Percentiles rank a stretch among this genome's conserved stretches.
Conservation (phyloP, 2,329 filamentous ascomycete genomes). For the Fusarium verrucosum region DNA sequence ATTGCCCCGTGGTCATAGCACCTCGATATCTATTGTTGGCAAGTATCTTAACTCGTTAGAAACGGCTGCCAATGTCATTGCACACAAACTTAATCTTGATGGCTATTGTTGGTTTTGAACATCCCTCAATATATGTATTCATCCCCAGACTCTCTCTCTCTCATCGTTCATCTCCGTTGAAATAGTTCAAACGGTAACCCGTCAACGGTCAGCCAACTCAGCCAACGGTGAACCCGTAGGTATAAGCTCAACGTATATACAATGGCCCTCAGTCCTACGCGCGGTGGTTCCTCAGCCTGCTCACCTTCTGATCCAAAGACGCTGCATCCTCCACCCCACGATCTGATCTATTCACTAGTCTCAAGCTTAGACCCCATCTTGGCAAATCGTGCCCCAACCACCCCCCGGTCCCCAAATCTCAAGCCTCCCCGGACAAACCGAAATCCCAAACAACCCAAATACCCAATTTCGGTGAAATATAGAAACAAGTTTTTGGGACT, state of each 20-base stretch:
- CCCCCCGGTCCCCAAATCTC: neutral
- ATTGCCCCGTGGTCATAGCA: neutral
- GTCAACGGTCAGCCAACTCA: conserved; percentile 2
- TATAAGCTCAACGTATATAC: neutral
- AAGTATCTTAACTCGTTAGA: neutral
- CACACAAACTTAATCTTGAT: neutral
- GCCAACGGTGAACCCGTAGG: conserved; percentile 1
- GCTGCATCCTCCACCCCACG: neutral
- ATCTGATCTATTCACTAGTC: neutral
- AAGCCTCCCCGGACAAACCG: conserved; percentile 1
- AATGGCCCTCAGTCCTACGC: neutral
- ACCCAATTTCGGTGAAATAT: conserved; percentile 4
- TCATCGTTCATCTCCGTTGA: neutral
- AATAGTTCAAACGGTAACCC: neutral
- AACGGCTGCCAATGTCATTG: neutral
- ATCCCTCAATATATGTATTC: too few relatives aligned
- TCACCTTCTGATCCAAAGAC: neutral
- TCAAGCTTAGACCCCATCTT: neutral
- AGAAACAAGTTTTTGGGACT: neutral
- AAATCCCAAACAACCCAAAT: neutral
- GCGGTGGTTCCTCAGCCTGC: neutral
- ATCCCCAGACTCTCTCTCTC: neutral
- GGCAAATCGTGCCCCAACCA: neutral
- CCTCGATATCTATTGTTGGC: neutral
- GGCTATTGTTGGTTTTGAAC: neutral